A percentile compares a stretch with the other conserved stretches of the same genome.
Conservation (phyloP, 192 early-diverging fungal species). For the Coemansia sp. region DNA sequence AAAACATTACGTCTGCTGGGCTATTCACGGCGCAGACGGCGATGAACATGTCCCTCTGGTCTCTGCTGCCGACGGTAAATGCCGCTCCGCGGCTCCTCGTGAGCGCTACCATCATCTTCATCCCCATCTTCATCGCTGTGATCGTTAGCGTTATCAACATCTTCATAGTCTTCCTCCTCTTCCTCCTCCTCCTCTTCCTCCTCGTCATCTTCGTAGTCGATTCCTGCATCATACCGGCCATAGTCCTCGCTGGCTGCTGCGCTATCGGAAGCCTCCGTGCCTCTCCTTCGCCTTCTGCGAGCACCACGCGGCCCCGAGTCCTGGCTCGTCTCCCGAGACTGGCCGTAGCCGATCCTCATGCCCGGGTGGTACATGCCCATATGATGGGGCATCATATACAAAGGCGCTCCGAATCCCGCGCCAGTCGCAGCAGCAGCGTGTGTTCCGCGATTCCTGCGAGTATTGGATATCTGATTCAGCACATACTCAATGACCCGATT, state of each 20-base stretch:
- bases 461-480: constrained; percentile 46
- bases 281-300: not conserved
- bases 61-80: not conserved
- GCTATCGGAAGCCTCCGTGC: not conserved
- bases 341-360: not conserved
- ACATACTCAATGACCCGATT: constrained; percentile 43
- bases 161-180: not conserved
- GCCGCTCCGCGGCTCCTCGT: not conserved
- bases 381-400: constrained; percentile 41
- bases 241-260: not conserved
- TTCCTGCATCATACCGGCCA: not conserved
- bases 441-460: constrained; percentile 13
- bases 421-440: not conserved
- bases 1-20: too few species aligned
- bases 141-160: not conserved
- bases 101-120: not conserved
- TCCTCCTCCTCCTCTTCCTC: not conserved
- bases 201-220: not conserved
- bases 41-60: not conserved
- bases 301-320: not conserved
- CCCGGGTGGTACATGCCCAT: constrained; percentile 6
- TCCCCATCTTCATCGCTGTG: not conserved
- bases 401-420: constrained; percentile 26
- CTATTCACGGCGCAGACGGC: constrained; percentile 7
- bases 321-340: not conserved